Conservation (phyloP, 2,329 filamentous ascomycete genomes). For the Apiospora sp. region DNA sequence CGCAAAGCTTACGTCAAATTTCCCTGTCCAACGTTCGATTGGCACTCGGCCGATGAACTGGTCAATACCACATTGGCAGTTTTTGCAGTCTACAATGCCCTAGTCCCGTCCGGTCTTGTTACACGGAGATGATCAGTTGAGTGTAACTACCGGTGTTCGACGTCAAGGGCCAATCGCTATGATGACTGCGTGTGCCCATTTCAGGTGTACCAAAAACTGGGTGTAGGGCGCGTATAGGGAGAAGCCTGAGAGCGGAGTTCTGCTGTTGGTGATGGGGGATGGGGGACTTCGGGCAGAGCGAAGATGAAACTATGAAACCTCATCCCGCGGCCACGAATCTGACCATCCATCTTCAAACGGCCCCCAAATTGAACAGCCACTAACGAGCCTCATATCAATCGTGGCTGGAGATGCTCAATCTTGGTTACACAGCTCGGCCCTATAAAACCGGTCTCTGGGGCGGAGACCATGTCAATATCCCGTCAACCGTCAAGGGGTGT, state of each 20-base stretch:
- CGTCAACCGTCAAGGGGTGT: neutral
- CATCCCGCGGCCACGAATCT: constrained; percentile 2
- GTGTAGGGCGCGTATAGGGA: neutral
- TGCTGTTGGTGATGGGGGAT: constrained; percentile 4
- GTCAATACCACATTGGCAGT: neutral
- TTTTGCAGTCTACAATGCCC: neutral
- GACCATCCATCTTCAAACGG: constrained; percentile 5
- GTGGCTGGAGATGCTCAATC: neutral
- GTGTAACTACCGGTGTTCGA: neutral
- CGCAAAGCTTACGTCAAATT: neutral
- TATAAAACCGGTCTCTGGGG: neutral
- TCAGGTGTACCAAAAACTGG: neutral
- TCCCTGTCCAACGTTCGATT: neutral
- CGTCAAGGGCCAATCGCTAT: neutral
- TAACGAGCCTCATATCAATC: constrained; percentile 10
- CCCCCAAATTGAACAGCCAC: constrained; percentile 8
- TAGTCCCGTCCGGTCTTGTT: neutral
- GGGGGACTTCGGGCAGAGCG: constrained; percentile 11
- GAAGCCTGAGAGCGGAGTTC: neutral
- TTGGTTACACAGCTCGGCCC: constrained; percentile 4
- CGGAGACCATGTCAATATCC: neutral
- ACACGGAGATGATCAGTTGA: constrained; percentile 5
- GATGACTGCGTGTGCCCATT: neutral
- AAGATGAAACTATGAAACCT: constrained; percentile 10
- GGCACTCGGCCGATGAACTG: constrained; percentile 1